Evolutionary conservation across 495 filamentous ascomycete species (phyloP).

Genomic region (Annulohypoxylon nitens): DNA sequence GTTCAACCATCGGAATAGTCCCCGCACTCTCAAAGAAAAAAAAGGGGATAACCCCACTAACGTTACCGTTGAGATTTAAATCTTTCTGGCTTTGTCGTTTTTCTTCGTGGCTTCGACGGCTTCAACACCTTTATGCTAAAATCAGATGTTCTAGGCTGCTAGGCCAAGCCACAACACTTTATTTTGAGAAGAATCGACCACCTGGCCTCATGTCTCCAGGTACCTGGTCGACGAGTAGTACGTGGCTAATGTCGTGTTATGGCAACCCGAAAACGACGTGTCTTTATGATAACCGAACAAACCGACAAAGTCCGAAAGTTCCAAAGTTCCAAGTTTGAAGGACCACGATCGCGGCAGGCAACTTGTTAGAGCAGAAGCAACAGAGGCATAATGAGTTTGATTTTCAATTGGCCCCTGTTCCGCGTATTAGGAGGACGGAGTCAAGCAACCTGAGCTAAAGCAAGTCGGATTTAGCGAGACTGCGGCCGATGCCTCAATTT

Average conservation of each 20-base stretch:
- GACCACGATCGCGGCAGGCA: background rate
- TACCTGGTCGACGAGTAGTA: constrained; percentile 11
- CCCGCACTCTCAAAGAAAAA: constrained; percentile 37
- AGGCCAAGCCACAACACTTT: constrained; percentile 29
- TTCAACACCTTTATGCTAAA: constrained; percentile 27
- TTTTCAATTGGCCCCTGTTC: constrained; percentile 23
- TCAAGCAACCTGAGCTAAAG: background rate
- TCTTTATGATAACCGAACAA: constrained; percentile 1
- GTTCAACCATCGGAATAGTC: constrained; percentile 36
- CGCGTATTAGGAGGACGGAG: background rate
- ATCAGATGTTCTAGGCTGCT: constrained; percentile 21
- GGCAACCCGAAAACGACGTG: constrained; percentile 8
- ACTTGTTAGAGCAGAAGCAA: background rate
- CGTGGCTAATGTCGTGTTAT: constrained; percentile 24
- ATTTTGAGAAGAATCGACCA: constrained; percentile 9
- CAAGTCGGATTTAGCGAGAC: constrained; percentile 10
- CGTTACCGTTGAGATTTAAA: constrained; percentile 21
- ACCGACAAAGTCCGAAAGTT: background rate
- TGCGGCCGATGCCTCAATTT: background rate
- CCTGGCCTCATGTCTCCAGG: constrained; percentile 16
- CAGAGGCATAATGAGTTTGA: background rate
- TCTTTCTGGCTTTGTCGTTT: constrained; percentile 5
- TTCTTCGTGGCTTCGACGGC: constrained; percentile 21
- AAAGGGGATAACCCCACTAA: constrained; percentile 29
- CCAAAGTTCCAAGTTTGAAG: background rate